These are phyloP conservation scores for Aspergillus nomiae DNA, from an alignment of 2,329 filamentous ascomycete genomes.

Conservation along the genomic window DNA sequence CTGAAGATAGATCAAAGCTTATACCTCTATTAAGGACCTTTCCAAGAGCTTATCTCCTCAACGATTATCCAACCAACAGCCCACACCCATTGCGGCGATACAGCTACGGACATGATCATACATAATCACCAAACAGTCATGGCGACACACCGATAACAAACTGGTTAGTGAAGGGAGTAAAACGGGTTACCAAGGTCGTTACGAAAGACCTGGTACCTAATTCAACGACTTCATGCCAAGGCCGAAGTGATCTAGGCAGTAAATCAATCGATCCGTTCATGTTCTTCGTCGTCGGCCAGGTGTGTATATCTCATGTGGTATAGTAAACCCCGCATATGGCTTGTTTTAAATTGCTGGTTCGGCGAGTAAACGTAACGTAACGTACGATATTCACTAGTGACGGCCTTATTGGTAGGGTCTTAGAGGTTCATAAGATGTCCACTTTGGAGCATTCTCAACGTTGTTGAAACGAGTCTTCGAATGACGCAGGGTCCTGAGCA, in stretches of 20 bases:
- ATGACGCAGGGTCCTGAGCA: constrained; percentile 11
- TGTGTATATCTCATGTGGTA: background rate
- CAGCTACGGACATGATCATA: background rate
- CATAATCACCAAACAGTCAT: background rate
- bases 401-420: background rate
- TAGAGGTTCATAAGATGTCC: background rate
- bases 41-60: background rate
- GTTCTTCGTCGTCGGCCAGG: background rate
- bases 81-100: background rate
- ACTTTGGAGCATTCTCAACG: constrained; percentile 4
- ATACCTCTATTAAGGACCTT: background rate
- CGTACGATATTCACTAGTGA: background rate
- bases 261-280: background rate
- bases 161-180: background rate
- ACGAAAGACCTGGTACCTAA: background rate
- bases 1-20: background rate
- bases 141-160: background rate
- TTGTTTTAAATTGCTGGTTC: background rate
- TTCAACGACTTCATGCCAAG: background rate
- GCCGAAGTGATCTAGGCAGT: background rate
- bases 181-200: background rate
- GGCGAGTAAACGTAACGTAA: background rate
- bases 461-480: constrained; percentile 13
- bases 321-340: background rate
- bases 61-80: background rate